Conservation (phyloP, 176 grass and related monocot species). For the Avena insularis region DNA sequence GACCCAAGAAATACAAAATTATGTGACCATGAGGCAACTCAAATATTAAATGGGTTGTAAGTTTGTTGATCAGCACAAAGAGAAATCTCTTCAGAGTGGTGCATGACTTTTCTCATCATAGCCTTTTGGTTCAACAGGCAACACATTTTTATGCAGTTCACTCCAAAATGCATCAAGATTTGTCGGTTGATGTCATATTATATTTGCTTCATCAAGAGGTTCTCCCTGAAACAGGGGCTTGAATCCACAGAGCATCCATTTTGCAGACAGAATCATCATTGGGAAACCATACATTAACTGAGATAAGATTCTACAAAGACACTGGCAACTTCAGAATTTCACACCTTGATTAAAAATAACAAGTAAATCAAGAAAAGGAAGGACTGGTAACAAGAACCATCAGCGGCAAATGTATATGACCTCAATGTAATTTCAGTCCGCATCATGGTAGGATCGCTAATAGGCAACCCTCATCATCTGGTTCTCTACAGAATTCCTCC, state of each 20-base stretch:
- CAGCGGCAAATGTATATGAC: constrained; percentile 51
- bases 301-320: neutral
- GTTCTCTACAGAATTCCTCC: neutral
- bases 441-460: constrained; percentile 47
- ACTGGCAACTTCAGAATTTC: neutral
- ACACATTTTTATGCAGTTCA: no score
- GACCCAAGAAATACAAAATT: no score
- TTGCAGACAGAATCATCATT: constrained; percentile 61
- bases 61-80: constrained; percentile 53
- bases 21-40: constrained; percentile 17
- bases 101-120: constrained; percentile 61
- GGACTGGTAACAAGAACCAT: constrained; percentile 28
- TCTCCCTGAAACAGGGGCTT: constrained; percentile 52
- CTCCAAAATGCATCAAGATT: neutral
- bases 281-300: neutral
- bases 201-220: constrained; percentile 46
- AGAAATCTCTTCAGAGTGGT: constrained; percentile 52
- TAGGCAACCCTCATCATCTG: constrained; percentile 53
- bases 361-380: no score
- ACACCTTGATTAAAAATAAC: neutral
- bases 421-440: constrained; percentile 61
- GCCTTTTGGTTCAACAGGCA: constrained; percentile 5
- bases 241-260: constrained; percentile 54
- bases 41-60: constrained; percentile 55
- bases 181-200: constrained; percentile 35